Conservation (phyloP, 75 land plant genomes). For the Sequoiadendron giganteum region DNA sequence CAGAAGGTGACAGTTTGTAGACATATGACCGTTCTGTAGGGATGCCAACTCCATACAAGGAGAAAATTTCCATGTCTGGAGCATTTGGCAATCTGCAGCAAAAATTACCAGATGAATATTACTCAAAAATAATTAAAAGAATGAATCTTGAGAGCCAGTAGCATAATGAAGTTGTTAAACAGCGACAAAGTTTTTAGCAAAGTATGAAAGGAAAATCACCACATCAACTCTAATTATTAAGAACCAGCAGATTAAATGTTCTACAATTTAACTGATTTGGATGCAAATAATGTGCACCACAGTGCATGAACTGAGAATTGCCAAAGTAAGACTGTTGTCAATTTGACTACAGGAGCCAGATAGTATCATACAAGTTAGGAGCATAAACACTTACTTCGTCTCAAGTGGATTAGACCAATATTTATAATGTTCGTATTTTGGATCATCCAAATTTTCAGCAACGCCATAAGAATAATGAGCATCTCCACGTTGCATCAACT, state of each 20-base stretch:
- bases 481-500: slow-evolving; percentile 82
- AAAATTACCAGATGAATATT: background rate
- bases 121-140: background rate
- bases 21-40: slow-evolving; percentile 86
- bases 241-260: background rate
- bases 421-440: slow-evolving; percentile 72
- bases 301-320: background rate
- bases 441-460: slow-evolving; percentile 78
- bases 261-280: background rate
- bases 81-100: slow-evolving; percentile 75
- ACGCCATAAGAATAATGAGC: slow-evolving; percentile 76
- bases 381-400: slow-evolving; percentile 57
- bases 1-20: slow-evolving; percentile 59
- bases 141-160: background rate
- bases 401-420: slow-evolving; percentile 96
- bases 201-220: background rate
- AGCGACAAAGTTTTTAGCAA: background rate
- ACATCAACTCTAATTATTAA: background rate
- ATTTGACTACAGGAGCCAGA: background rate
- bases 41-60: slow-evolving; percentile 88
- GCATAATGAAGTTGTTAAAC: background rate
- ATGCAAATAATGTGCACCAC: background rate
- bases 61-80: slow-evolving; percentile 84
- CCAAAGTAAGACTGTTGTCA: background rate
- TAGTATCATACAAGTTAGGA: background rate